These are phyloP conservation scores for Lichtheimia ramosa DNA, from an alignment of 371 early-diverging fungal species.

Conservation along the genomic window DNA sequence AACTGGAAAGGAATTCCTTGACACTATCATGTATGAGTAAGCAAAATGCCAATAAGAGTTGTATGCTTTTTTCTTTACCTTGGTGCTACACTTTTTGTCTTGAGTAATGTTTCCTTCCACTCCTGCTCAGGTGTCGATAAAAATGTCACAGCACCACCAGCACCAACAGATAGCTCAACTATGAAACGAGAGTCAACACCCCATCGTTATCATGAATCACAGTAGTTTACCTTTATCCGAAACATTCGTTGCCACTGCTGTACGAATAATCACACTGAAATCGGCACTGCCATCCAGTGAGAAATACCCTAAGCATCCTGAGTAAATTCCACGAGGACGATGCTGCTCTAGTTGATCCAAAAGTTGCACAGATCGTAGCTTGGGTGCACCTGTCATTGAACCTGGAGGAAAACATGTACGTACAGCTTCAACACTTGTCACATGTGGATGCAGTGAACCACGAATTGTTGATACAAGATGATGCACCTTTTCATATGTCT, in stretches of 20 bases:
- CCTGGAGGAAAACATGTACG: conserved; percentile 90
- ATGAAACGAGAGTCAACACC: conserved; percentile 1
- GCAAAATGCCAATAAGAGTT: no score
- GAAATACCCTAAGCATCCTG: conserved; percentile 91
- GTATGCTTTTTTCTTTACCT: background rate
- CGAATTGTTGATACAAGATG: conserved; percentile 90
- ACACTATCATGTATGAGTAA: background rate
- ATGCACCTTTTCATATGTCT: conserved; percentile 90
- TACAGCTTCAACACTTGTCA: conserved; percentile 75
- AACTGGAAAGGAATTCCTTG: conserved; percentile 8
- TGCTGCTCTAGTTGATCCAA: conserved; percentile 74
- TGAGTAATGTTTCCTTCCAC: conserved; percentile 78
- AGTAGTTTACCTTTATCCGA: conserved; percentile 13
- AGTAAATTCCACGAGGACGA: conserved; percentile 84
- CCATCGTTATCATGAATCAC: background rate
- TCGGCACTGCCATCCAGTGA: conserved; percentile 64
- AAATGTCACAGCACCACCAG: conserved; percentile 92
- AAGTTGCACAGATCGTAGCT: conserved; percentile 81
- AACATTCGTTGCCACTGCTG: conserved; percentile 54
- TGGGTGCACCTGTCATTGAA: conserved; percentile 98
- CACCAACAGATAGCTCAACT: conserved; percentile 76
- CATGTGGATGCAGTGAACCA: conserved; percentile 58
- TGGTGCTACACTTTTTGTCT: conserved; percentile 64
- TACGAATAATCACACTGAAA: conserved; percentile 86
- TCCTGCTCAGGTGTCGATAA: conserved; percentile 85